A percentile compares a stretch with the other conserved stretches of the same genome.
phyloP scores from a whole-genome alignment of 768 basidiomycete species.

The Chiua virens region DNA sequence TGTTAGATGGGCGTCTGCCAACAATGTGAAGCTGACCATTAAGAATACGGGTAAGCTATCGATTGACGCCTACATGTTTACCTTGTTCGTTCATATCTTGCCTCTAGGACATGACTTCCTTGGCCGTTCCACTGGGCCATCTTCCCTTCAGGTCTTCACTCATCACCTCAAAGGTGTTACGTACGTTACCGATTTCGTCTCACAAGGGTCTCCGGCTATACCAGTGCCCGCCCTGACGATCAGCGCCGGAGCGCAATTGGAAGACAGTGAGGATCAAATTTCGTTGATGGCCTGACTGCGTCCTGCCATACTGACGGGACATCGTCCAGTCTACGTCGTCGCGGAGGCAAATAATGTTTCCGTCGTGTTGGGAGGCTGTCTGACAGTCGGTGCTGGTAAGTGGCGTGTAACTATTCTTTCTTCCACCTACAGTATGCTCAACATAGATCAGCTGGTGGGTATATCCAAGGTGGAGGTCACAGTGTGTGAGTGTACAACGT shows the following conservation, averaged over 20 bases:
- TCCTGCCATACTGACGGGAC: too few species aligned
- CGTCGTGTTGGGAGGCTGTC: constrained; percentile 17
- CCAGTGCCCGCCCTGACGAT: constrained; percentile 19
- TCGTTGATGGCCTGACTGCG: too few species aligned
- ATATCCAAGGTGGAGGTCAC: constrained; percentile 50
- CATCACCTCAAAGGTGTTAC: constrained; percentile 13
- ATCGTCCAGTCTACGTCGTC: constrained; percentile 17
- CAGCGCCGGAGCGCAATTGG: constrained; percentile 16
- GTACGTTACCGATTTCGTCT: constrained; percentile 18
- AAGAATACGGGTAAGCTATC: constrained; percentile 22
- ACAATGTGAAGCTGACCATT: constrained; percentile 19
- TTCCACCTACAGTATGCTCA: not conserved
- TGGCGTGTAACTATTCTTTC: not conserved
- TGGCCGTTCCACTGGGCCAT: constrained; percentile 25
- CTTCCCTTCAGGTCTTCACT: constrained; percentile 24
- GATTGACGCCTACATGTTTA: too few species aligned
- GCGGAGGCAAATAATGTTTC: constrained; percentile 14
- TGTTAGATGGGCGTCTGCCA: constrained; percentile 18
- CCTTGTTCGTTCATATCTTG: not conserved
- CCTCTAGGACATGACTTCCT: constrained; percentile 20
- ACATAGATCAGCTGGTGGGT: constrained; percentile 42
- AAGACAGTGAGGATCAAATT: constrained; percentile 7
- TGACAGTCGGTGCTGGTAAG: constrained; percentile 21
- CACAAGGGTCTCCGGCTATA: constrained; percentile 13
- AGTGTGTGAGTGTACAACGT: constrained; percentile 20